These are phyloP conservation scores for Epichloe hybrida DNA, from an alignment of 2,329 filamentous ascomycete genomes.

Conservation along the genomic window DNA sequence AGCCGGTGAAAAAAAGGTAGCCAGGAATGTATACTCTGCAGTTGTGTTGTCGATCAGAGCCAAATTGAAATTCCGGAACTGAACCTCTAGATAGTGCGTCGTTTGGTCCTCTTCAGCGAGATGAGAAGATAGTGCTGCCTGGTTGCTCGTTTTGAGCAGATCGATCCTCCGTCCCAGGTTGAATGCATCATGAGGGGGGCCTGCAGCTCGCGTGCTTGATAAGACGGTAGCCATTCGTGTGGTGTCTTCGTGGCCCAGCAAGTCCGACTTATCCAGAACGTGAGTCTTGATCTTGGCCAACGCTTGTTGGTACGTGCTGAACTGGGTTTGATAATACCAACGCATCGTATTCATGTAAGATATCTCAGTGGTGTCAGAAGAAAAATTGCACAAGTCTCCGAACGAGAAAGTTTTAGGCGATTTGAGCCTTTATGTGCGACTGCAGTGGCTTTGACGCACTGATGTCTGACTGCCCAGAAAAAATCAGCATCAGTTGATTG, in stretches of 20 bases:
- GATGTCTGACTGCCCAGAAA: too few species aligned
- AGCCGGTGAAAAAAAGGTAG: constrained; percentile 73
- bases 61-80: constrained; percentile 90
- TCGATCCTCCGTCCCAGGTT: constrained; percentile 79
- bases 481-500: constrained; percentile 1
- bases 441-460: too few species aligned
- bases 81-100: constrained; percentile 75
- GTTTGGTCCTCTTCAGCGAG: constrained; percentile 80
- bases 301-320: constrained; percentile 72
- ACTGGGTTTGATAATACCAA: constrained; percentile 94
- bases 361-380: too few species aligned
- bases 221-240: constrained; percentile 49
- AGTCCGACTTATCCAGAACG: constrained; percentile 66
- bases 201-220: constrained; percentile 30
- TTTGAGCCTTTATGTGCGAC: constrained; percentile 88
- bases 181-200: constrained; percentile 70
- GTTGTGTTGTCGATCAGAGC: constrained; percentile 88
- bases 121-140: constrained; percentile 71
- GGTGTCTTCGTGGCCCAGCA: constrained; percentile 65
- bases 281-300: constrained; percentile 78
- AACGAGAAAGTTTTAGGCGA: constrained; percentile 85
- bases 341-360: constrained; percentile 97
- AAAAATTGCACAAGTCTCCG: constrained; percentile 82
- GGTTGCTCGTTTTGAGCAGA: constrained; percentile 58
- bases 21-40: constrained; percentile 88